Conservation (phyloP, 345 rosid genomes). For the Camelina neglecta region DNA sequence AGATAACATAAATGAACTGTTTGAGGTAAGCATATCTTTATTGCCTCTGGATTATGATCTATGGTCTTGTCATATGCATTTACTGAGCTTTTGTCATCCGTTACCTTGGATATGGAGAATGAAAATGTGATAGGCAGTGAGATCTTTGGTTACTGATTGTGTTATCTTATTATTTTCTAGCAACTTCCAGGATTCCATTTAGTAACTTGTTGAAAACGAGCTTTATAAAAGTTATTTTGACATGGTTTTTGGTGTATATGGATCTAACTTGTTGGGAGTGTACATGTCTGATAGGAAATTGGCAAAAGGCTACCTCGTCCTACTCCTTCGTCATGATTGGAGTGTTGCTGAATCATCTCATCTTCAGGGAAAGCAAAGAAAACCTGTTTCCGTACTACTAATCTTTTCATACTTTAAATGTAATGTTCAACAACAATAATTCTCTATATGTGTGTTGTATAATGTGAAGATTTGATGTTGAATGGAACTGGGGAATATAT, state of each 20-base stretch:
- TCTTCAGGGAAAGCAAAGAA: constrained; percentile 28
- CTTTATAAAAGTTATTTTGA: background rate
- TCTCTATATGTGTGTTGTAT: constrained; percentile 35
- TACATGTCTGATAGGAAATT: constrained; percentile 69
- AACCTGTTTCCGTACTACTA: background rate
- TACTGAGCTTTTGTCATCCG: constrained; percentile 5
- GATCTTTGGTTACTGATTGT: background rate
- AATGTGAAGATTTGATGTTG: constrained; percentile 31
- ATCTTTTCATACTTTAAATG: constrained; percentile 22
- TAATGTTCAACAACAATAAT: constrained; percentile 1
- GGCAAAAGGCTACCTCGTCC: constrained; percentile 90
- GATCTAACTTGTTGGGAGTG: constrained; percentile 31
- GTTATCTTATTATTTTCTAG: background rate
- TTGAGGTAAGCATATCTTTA: constrained; percentile 60
- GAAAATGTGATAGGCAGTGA: constrained; percentile 14
- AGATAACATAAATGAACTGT: constrained; percentile 88
- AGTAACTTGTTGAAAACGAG: too few species aligned
- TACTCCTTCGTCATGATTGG: constrained; percentile 55
- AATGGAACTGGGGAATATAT: background rate
- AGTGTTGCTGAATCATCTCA: constrained; percentile 29
- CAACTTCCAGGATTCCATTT: background rate
- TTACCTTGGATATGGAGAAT: constrained; percentile 7
- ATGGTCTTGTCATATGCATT: background rate
- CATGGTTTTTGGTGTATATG: background rate
- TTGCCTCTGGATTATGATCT: constrained; percentile 7